These are phyloP conservation scores for Hippophae rhamnoides DNA, from an alignment of 306 rosid species.

Conservation along the genomic window DNA sequence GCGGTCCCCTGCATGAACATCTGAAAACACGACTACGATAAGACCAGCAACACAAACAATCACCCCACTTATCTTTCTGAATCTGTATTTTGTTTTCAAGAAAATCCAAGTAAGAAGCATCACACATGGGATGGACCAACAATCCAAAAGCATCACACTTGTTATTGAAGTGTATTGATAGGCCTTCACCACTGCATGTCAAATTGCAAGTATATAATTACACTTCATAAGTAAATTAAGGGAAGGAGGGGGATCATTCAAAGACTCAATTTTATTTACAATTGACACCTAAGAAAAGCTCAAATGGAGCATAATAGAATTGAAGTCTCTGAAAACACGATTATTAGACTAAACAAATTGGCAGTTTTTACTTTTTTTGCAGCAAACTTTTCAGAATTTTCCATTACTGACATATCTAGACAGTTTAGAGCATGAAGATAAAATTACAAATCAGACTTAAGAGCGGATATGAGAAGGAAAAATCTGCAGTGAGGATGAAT, in stretches of 20 bases:
- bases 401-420: not conserved
- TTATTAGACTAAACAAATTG: not conserved
- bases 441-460: not conserved
- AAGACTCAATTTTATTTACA: not conserved
- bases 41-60: conserved; percentile 78
- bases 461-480: not conserved
- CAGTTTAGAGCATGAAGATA: not conserved
- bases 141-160: conserved; percentile 91
- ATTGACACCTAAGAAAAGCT: not conserved
- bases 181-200: conserved; percentile 86
- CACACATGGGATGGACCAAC: conserved; percentile 89
- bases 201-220: conserved; percentile 7
- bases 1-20: conserved; percentile 78
- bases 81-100: conserved; percentile 85
- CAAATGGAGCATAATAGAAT: not conserved
- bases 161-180: conserved; percentile 94
- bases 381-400: not conserved
- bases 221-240: not conserved
- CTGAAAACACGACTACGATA: conserved; percentile 77
- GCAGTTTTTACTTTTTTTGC: not conserved
- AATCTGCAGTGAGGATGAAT: not conserved
- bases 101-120: conserved; percentile 94
- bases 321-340: not conserved
- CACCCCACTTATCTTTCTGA: conserved; percentile 63
- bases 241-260: conserved; percentile 9